A percentile compares a stretch with the other conserved stretches of the same genome.
These are phyloP conservation scores for Pseudogymnoascus sp. DNA, from an alignment of 2,329 filamentous ascomycete genomes.

Conservation along the genomic window DNA sequence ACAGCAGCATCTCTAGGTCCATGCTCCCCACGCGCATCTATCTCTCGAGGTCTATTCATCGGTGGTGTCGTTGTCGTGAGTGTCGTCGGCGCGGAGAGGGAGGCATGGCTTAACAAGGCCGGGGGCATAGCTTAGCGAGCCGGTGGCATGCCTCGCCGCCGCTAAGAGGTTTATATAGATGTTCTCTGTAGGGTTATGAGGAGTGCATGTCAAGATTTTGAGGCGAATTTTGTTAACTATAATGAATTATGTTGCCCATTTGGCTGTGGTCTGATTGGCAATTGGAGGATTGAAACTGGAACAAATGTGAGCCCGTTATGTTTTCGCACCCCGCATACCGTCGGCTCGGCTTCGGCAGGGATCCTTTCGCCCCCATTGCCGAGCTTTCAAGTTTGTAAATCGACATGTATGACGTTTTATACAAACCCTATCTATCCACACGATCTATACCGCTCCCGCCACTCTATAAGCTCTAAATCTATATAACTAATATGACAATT, in stretches of 20 bases:
- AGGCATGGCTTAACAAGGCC: slow-evolving; percentile 49
- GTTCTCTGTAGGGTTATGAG: background rate
- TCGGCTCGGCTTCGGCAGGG: background rate
- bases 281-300: background rate
- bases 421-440: background rate
- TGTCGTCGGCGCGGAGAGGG: slow-evolving; percentile 36
- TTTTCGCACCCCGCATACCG: background rate
- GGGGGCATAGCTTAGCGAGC: slow-evolving; percentile 45
- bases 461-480: no score
- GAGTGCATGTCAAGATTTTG: slow-evolving; percentile 15
- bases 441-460: background rate
- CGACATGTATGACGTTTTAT: background rate
- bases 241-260: background rate
- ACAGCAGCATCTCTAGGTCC: slow-evolving; percentile 32
- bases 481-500: no score
- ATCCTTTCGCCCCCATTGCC: background rate
- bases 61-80: slow-evolving; percentile 43
- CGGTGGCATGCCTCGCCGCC: slow-evolving; percentile 45
- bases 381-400: background rate
- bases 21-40: slow-evolving; percentile 24
- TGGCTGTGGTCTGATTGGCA: background rate
- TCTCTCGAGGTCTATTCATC: slow-evolving; percentile 34
- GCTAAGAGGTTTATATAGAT: slow-evolving; percentile 11
- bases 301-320: background rate
- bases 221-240: background rate